These are phyloP conservation scores for Stereocaulon alpinum DNA, from an alignment of 495 filamentous ascomycete genomes.

Conservation along the genomic window DNA sequence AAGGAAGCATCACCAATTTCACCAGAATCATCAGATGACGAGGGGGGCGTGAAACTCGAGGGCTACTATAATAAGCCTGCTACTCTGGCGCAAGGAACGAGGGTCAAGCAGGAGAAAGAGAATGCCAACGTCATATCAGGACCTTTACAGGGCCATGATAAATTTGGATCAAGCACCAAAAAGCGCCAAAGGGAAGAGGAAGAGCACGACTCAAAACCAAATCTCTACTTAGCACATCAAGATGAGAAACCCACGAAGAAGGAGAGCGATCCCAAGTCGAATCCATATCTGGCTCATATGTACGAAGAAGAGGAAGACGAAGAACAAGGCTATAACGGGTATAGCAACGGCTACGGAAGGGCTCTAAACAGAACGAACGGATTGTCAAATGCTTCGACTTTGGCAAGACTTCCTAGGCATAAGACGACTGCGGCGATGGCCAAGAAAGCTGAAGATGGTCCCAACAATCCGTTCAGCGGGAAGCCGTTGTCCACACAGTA, in stretches of 20 bases:
- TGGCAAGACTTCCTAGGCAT: constrained; percentile 64
- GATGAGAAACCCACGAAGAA: constrained; percentile 21
- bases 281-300: constrained; percentile 89
- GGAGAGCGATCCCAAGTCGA: constrained; percentile 47
- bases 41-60: constrained; percentile 30
- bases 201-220: neutral
- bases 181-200: constrained; percentile 2
- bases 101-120: no score
- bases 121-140: no score
- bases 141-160: no score
- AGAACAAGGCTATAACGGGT: constrained; percentile 21
- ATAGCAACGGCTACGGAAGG: constrained; percentile 34
- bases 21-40: constrained; percentile 26
- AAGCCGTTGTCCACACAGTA: constrained; percentile 69
- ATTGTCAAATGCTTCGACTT: constrained; percentile 33
- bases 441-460: constrained; percentile 63
- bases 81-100: neutral
- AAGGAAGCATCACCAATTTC: constrained; percentile 23
- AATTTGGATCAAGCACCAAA: neutral
- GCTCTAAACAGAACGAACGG: constrained; percentile 21
- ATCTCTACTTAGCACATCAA: constrained; percentile 4
- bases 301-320: constrained; percentile 41
- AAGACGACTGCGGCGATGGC: constrained; percentile 71
- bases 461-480: constrained; percentile 75
- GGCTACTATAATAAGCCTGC: constrained; percentile 9